Evolutionary conservation across 129 eudicot species (phyloP), one percentile per base, ranked within the genome.

Genomic region (Calendula officinalis): DNA sequence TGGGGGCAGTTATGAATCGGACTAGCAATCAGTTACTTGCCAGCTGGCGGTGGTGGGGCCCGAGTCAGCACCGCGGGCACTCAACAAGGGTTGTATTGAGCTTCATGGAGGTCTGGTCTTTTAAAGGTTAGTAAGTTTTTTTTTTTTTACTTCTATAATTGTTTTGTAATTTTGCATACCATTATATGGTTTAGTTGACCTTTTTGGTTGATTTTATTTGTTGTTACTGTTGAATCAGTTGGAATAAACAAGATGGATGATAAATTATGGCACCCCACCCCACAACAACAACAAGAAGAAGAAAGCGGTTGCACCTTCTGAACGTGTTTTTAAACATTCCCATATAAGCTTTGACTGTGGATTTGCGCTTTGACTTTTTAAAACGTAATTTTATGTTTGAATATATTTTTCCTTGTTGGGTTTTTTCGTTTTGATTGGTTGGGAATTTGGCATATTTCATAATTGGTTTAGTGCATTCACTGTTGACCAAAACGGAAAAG

Each of bases 11-110:
- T 75, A 75, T 44, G 80, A 75, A 6, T 67, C 69, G 1, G 80
- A 68, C 13, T 75, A 75, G 80, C 80, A 75, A 75, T 69, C 80
- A 75, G 32, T 42, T 13, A 53, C 56, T 61, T 43, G 8, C 32
- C 9, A 68, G 33, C 47, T 70, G 66, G 66, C 43, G 80, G 70
- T 68, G 75, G 16, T 61, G 80, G 66, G 75, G 75, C 53, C 42
- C 13, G 64, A 52, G 14, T 44, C 70, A 51, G 80, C 75, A 54
- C 37, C 64, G 16, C 30, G 33, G 70, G 75, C 75, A 60, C 70
- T 17, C 36, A 11, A 40, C 58, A 61, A 53, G 64, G 22, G 16
- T 60, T 8, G 51, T 34, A 47, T 70, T 54, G 14, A 12, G 53
- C 53, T 46, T 68, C 46, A 75, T 43, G 22, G 17, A 57, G 36